phyloP scores from a whole-genome alignment of 768 basidiomycete species.

The Kwoniella botswanensis region DNA sequence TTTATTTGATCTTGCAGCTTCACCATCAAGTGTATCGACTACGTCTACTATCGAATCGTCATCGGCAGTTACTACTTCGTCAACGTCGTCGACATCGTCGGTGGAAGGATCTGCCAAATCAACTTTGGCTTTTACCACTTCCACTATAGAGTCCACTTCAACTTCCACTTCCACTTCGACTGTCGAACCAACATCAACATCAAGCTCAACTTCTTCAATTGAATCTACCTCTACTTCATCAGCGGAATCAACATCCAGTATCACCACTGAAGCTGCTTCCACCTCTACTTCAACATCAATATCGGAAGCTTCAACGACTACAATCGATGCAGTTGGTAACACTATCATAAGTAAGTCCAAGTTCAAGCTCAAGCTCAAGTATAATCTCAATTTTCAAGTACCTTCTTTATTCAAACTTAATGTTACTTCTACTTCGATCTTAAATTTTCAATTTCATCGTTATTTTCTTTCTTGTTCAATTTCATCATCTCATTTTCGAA shows the following conservation, averaged over 20 bases:
- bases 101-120: not conserved
- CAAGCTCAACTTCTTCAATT: not conserved
- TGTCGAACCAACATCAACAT: not conserved
- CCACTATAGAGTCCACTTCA: not conserved
- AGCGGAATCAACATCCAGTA: not conserved
- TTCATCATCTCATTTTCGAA: not conserved
- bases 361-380: not conserved
- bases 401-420: not conserved
- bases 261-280: not conserved
- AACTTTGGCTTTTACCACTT: slow-evolving; percentile 8
- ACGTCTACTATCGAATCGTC: not conserved
- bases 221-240: not conserved
- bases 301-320: not conserved
- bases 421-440: not conserved
- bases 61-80: slow-evolving; percentile 2
- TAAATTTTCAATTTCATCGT: not conserved
- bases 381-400: not conserved
- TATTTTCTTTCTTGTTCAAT: not conserved
- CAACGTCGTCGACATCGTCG: not conserved
- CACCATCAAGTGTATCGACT: not conserved
- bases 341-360: slow-evolving; percentile 1
- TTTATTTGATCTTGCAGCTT: not conserved
- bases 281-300: not conserved
- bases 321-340: not conserved
- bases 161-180: not conserved